Evolutionary conservation across 2,329 filamentous ascomycete species (phyloP).

Genomic region (Geoglossum cookeanum): DNA sequence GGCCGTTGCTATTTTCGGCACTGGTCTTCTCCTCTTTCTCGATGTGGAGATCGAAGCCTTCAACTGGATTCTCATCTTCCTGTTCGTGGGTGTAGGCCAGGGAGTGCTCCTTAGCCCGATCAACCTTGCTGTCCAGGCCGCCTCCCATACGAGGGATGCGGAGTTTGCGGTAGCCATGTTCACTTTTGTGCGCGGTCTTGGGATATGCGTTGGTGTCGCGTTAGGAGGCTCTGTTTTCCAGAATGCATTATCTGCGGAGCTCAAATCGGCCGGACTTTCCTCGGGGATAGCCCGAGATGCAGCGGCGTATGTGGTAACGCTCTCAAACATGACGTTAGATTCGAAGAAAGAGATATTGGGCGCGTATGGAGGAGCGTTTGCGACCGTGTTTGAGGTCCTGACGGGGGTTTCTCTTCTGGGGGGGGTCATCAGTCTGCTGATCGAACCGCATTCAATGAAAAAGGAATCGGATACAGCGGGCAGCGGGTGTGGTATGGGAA

Average conservation of each 20-base stretch:
- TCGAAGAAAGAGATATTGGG: neutral
- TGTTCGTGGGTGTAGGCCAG: constrained; percentile 3
- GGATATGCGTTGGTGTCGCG: neutral
- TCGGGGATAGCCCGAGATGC: neutral
- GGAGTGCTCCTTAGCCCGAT: neutral
- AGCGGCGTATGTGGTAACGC: neutral
- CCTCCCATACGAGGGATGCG: neutral
- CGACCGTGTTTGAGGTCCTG: neutral
- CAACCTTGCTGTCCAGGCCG: neutral
- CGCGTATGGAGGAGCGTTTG: neutral
- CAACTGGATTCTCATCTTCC: constrained; percentile 11
- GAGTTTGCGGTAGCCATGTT: neutral
- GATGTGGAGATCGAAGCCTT: constrained; percentile 8
- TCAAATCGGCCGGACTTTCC: neutral
- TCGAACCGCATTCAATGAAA: neutral
- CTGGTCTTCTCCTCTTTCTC: constrained; percentile 9
- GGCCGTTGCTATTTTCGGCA: constrained; percentile 4
- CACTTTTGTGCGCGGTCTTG: neutral
- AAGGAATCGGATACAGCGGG: neutral
- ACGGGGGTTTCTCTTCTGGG: neutral
- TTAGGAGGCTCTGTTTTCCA: neutral
- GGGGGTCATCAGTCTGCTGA: neutral
- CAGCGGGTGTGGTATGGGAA: neutral
- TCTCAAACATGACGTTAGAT: neutral
- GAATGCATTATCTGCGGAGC: neutral